Evolutionary conservation across 1,139 yeast genomes (phyloP).

Genomic region (Dujonia santamariae): DNA sequence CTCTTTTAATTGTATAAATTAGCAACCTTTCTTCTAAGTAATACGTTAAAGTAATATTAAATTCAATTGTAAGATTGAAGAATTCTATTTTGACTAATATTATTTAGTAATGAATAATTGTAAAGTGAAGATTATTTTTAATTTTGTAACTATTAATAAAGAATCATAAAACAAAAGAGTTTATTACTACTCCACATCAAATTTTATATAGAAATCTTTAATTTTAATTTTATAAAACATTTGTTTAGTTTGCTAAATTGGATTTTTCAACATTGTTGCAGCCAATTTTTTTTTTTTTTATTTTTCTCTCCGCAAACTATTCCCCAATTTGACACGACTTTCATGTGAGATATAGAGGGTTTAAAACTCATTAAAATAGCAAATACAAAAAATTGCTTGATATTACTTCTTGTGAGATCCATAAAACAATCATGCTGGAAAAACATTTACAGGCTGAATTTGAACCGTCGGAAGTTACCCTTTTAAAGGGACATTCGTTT

Average conservation of each 20-base stretch:
- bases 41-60: too few species aligned
- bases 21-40: too few species aligned
- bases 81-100: too few species aligned
- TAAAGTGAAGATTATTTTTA: too few species aligned
- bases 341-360: conserved; percentile 1
- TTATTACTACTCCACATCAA: neutral
- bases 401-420: too few species aligned
- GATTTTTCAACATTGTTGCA: neutral
- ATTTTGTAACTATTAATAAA: too few species aligned
- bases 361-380: neutral
- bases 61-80: too few species aligned
- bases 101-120: too few species aligned
- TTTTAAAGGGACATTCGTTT: conserved; percentile 27
- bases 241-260: neutral
- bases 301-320: neutral
- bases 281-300: neutral
- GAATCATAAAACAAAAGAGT: too few species aligned
- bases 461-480: conserved; percentile 34
- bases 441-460: conserved; percentile 23
- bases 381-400: too few species aligned
- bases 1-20: too few species aligned
- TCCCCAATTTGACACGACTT: conserved; percentile 1
- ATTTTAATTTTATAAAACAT: neutral
- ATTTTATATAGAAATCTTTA: neutral
- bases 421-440: too few species aligned